These are phyloP conservation scores for Coemansia biformis DNA, from an alignment of 192 early-diverging fungal genomes.

Conservation along the genomic window DNA sequence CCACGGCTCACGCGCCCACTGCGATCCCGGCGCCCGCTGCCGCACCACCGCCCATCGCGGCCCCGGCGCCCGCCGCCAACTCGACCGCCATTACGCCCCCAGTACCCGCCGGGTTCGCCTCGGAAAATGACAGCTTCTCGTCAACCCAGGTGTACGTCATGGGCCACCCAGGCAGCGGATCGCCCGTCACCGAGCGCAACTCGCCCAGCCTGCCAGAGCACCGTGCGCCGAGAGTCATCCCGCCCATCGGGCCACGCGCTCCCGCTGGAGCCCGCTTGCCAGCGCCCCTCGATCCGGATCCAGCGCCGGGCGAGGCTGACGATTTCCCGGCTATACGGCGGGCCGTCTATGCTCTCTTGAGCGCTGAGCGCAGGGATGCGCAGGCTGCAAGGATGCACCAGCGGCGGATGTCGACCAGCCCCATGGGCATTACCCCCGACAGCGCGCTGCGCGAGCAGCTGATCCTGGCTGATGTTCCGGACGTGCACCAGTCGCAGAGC, in stretches of 20 bases:
- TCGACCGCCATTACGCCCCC: neutral
- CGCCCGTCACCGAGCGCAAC: neutral
- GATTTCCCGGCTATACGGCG: too few species aligned
- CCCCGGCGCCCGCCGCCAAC: neutral
- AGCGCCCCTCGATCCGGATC: too few species aligned
- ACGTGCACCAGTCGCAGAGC: constrained; percentile 7
- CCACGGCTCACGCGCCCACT: neutral
- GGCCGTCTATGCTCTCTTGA: too few species aligned
- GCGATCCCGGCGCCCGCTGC: too few species aligned
- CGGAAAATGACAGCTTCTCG: constrained; percentile 32
- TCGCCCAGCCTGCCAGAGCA: neutral
- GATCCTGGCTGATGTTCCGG: constrained; percentile 17
- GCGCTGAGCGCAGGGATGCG: neutral
- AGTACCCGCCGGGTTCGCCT: too few species aligned
- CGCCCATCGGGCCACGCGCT: neutral
- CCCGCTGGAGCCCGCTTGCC: too few species aligned
- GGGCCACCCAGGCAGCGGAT: constrained; percentile 24
- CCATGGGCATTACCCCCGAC: constrained; percentile 14
- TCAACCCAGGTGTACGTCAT: constrained; percentile 31
- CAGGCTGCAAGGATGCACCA: constrained; percentile 1
- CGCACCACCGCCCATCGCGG: too few species aligned
- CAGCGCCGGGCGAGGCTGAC: too few species aligned
- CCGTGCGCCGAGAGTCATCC: neutral
- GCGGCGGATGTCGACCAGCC: constrained; percentile 8
- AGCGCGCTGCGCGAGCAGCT: constrained; percentile 23